Evolutionary conservation across 257 asterid genomes (phyloP).

Genomic region (Coffea canephora): DNA sequence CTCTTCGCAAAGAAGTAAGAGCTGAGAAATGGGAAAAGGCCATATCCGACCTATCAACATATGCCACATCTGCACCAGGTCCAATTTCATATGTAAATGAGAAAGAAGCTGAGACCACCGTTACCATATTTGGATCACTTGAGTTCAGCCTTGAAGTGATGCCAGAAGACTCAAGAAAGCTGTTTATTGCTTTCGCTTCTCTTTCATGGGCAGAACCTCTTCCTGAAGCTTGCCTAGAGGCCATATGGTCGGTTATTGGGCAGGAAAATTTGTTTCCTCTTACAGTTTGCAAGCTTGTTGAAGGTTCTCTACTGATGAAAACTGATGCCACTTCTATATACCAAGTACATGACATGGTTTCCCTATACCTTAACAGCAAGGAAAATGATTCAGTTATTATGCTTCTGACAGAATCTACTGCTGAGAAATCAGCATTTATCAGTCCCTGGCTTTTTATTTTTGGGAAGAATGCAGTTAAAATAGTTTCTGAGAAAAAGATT

Average conservation of each 20-base stretch:
- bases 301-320: conserved; percentile 33
- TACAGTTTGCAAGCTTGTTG: conserved; percentile 33
- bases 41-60: conserved; percentile 28
- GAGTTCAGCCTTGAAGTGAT: conserved; percentile 39
- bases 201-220: conserved; percentile 38
- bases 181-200: conserved; percentile 33
- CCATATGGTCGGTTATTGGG: conserved; percentile 35
- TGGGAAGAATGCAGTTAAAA: conserved; percentile 27
- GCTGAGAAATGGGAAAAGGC: conserved; percentile 39
- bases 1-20: conserved; percentile 34
- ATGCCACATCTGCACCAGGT: conserved; percentile 34
- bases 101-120: conserved; percentile 34
- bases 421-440: conserved; percentile 17
- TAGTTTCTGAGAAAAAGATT: conserved; percentile 23
- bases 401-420: conserved; percentile 19
- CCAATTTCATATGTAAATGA: conserved; percentile 37
- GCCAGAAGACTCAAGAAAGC: conserved; percentile 27
- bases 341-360: conserved; percentile 39
- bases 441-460: conserved; percentile 38
- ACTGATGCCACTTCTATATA: conserved; percentile 24
- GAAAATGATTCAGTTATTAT: conserved; percentile 17
- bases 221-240: conserved; percentile 39
- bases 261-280: conserved; percentile 30
- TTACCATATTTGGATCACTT: conserved; percentile 34
- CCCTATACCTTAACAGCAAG: conserved; percentile 34